Percentiles rank a stretch among this genome's conserved stretches.
phyloP scores from a whole-genome alignment of 805 yeast genomes.

The Wickerhamomyces canadensis region DNA sequence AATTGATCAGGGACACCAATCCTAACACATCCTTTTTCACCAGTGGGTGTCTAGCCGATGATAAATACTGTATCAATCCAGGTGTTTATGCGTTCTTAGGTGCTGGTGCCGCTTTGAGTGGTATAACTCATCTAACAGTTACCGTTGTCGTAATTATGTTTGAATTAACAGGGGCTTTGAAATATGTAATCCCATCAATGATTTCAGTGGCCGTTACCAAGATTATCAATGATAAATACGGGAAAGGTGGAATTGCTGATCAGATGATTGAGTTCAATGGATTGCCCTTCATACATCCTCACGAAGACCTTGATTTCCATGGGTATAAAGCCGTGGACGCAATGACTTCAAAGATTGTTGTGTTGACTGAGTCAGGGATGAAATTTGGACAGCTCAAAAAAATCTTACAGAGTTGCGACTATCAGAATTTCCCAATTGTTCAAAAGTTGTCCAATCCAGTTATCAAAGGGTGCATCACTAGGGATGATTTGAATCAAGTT shows the following conservation, averaged over 20 bases:
- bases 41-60: constrained; percentile 33
- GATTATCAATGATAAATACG: constrained; percentile 69
- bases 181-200: constrained; percentile 93
- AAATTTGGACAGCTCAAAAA: constrained; percentile 29
- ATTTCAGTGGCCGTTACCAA: constrained; percentile 88
- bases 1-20: constrained; percentile 36
- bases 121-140: constrained; percentile 87
- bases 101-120: constrained; percentile 92
- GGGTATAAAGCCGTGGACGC: constrained; percentile 45
- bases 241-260: constrained; percentile 89
- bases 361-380: constrained; percentile 34
- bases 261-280: constrained; percentile 90
- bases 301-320: constrained; percentile 60
- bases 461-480: constrained; percentile 41
- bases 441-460: constrained; percentile 30
- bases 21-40: constrained; percentile 32
- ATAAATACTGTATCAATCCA: constrained; percentile 65
- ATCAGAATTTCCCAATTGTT: constrained; percentile 52
- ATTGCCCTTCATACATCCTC: constrained; percentile 71
- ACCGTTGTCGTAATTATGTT: constrained; percentile 95
- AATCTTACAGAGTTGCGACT: constrained; percentile 29
- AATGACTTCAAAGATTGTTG: constrained; percentile 45
- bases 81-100: constrained; percentile 96
- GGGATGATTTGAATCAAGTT: constrained; percentile 34
- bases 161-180: constrained; percentile 91